Conservation (phyloP, 495 filamentous ascomycete genomes). For the Aspergillus asperescens region DNA sequence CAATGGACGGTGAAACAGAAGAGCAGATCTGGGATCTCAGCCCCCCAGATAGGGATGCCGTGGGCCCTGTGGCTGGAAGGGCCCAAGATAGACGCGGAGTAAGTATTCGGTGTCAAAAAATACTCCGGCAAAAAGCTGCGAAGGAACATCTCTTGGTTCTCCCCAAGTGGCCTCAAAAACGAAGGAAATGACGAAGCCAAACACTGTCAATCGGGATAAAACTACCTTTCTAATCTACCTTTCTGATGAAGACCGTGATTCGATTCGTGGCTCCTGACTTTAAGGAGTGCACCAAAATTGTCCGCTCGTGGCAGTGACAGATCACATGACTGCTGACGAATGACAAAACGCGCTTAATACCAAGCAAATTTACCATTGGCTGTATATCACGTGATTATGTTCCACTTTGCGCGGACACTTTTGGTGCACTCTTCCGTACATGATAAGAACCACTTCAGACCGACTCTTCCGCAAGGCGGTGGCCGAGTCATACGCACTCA, state of each 20-base stretch:
- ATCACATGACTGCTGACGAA: too few species aligned
- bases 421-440: too few species aligned
- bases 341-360: too few species aligned
- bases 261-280: too few species aligned
- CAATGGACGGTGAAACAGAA: not conserved
- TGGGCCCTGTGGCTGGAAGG: not conserved
- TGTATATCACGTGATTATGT: too few species aligned
- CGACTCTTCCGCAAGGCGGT: not conserved
- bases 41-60: not conserved
- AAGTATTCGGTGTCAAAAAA: not conserved
- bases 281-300: too few species aligned
- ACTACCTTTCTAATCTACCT: too few species aligned
- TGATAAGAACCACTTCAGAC: not conserved
- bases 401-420: too few species aligned
- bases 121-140: conserved; percentile 2
- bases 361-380: too few species aligned
- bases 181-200: not conserved
- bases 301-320: too few species aligned
- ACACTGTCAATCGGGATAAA: not conserved
- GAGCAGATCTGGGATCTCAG: not conserved
- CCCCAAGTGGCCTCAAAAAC: not conserved
- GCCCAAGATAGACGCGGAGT: not conserved
- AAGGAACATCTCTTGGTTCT: not conserved
- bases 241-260: too few species aligned
- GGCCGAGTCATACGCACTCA: not conserved